Evolutionary conservation across 2,329 filamentous ascomycete genomes (phyloP), one percentile per base, ranked within the genome.

Genomic region (Niveomyces coronatus): DNA sequence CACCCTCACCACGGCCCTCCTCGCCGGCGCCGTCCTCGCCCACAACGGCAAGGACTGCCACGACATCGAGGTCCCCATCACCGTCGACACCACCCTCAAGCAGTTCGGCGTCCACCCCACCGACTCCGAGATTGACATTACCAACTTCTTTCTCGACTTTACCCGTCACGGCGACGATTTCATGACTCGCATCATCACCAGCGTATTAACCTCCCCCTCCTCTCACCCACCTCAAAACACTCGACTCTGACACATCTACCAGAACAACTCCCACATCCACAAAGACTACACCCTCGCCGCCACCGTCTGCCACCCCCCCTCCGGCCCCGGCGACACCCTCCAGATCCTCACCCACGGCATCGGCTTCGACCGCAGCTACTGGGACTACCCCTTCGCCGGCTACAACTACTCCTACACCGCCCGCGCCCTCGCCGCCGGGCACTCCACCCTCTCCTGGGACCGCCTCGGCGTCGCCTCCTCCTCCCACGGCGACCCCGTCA

Each of bases 351-450:
- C 64, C 4, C 62, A 64, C 35, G 62, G 63, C 4, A 45, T 63
- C 17, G 63, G 60, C 17, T 63, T 63, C 40, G 57, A 60, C 37
- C 52, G 52, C 34, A 70, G 63, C 31, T 82, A 80, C 60, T 82
- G 76, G 76, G 74, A 82, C 50, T 53, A 72, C 9, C 53, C 71
- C 1, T 70, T 62, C 57, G 65, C 74, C 51, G 59, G 68, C 48
- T 70, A 65, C 61, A 74, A 77, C 51, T 80, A 82, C 60, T 75
- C 68, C 49, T 82, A 82, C 52, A 64, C 74, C 19, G 61, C 70
- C 32, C 55, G 57, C 10, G 76, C 77, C 2, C 63, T 78, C 2
- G 67, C 62, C 8, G 62, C 68, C 27, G 71, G 71, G 28, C 80
- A 73, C 59, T 72, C 68, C 22, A 79, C 75, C 3, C 65, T 82